A percentile compares a stretch with the other conserved stretches of the same genome.
Conservation (phyloP, 2,329 filamentous ascomycete species). For the Fusarium sp. region DNA sequence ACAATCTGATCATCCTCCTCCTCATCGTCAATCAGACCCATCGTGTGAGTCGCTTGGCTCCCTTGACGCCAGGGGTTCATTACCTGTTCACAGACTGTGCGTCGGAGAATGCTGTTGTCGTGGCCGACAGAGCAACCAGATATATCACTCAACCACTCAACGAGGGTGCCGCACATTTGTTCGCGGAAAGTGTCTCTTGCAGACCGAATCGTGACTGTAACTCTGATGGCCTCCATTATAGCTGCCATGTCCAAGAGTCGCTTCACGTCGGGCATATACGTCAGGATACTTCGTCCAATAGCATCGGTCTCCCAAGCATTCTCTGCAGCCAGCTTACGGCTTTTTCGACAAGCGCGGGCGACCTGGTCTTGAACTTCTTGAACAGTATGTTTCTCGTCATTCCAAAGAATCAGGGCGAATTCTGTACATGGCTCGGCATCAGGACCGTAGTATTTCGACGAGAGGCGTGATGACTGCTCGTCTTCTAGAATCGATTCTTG, state of each 20-base stretch:
- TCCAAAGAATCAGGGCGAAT: constrained; percentile 91
- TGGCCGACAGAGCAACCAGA: constrained; percentile 85
- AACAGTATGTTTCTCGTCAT: constrained; percentile 98
- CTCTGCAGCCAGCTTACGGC: constrained; percentile 71
- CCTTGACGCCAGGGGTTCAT: constrained; percentile 88
- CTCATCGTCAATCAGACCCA: constrained; percentile 53
- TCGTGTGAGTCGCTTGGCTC: constrained; percentile 80
- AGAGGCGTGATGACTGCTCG: constrained; percentile 80
- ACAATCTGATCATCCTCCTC: constrained; percentile 60
- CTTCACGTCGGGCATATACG: constrained; percentile 76
- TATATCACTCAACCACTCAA: constrained; percentile 96
- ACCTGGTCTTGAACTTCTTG: constrained; percentile 91
- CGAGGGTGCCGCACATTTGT: constrained; percentile 97
- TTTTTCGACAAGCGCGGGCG: constrained; percentile 83
- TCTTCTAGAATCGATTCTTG: constrained; percentile 82
- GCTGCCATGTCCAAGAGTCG: constrained; percentile 80
- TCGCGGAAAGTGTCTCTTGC: constrained; percentile 95
- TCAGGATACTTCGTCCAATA: constrained; percentile 85
- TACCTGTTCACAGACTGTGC: constrained; percentile 89
- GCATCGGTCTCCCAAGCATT: constrained; percentile 91
- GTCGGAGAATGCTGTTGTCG: constrained; percentile 81
- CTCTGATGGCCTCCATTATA: constrained; percentile 92
- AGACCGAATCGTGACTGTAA: constrained; percentile 94
- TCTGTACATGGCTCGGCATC: constrained; percentile 59
- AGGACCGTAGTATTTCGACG: constrained; percentile 75